Percentiles rank a stretch among this genome's conserved stretches.
These are phyloP conservation scores for Acanthamoeba triangularis DNA, from an alignment of 208 protist genomes.

Conservation along the genomic window DNA sequence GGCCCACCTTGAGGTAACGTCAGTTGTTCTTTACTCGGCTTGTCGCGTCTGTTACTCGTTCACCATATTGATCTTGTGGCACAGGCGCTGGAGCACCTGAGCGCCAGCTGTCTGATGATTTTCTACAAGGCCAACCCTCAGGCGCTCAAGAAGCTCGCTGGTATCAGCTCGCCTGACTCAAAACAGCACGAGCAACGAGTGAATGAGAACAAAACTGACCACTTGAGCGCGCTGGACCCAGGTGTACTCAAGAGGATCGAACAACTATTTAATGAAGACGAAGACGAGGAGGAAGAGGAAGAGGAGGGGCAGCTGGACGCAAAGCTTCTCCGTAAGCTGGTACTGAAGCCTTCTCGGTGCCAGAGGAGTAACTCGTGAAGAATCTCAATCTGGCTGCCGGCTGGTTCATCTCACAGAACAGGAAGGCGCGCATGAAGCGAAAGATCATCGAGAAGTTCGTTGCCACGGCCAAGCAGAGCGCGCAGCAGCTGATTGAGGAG, in stretches of 20 bases:
- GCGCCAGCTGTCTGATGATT: constrained; percentile 31
- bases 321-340: constrained; percentile 17
- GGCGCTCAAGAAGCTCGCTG: background rate
- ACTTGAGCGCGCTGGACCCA: background rate
- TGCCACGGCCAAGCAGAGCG: constrained; percentile 6
- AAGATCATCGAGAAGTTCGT: constrained; percentile 53
- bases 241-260: background rate
- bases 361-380: background rate
- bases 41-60: no score
- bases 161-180: background rate
- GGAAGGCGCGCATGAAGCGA: constrained; percentile 40
- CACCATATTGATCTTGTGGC: no score
- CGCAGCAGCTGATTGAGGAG: background rate
- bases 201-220: no score
- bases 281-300: background rate
- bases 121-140: constrained; percentile 48
- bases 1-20: constrained; percentile 3
- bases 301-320: constrained; percentile 8
- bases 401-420: background rate
- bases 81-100: constrained; percentile 9
- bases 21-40: no score
- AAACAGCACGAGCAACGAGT: background rate
- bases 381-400: no score
- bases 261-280: constrained; percentile 18
- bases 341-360: background rate